phyloP scores from a whole-genome alignment of 2,329 filamentous ascomycete species.

The Pyrenophora tritici-repentis region DNA sequence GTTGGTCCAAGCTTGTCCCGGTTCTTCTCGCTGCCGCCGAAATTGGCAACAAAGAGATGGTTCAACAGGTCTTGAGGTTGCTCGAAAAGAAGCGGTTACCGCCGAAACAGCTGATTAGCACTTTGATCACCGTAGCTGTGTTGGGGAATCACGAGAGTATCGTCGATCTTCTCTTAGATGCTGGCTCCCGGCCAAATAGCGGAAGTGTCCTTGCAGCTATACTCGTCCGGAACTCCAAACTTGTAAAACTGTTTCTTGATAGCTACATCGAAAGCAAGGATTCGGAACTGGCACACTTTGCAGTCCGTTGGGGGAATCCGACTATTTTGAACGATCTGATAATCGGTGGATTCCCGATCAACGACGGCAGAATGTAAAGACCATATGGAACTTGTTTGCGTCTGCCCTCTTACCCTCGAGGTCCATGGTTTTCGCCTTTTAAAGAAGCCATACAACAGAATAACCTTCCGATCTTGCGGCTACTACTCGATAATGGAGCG shows the following conservation, averaged over 20 bases:
- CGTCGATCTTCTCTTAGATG: not conserved
- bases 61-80: no score
- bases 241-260: not conserved
- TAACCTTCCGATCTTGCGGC: not conserved
- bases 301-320: not conserved
- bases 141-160: not conserved
- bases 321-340: not conserved
- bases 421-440: not conserved
- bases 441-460: not conserved
- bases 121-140: no score
- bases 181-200: not conserved
- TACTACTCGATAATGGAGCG: not conserved
- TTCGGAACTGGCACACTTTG: not conserved
- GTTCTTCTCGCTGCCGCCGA: not conserved
- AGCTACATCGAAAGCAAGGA: not conserved
- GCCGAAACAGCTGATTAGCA: no score
- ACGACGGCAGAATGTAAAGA: no score
- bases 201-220: not conserved
- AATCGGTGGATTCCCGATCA: not conserved
- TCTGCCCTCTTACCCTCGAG: no score
- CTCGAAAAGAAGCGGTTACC: no score
- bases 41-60: not conserved
- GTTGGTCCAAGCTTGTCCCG: no score
- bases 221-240: not conserved
- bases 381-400: no score